A percentile compares a stretch with the other conserved stretches of the same genome.
Conservation (phyloP, 2,329 filamentous ascomycete genomes). For the Beauveria rudraprayagi region DNA sequence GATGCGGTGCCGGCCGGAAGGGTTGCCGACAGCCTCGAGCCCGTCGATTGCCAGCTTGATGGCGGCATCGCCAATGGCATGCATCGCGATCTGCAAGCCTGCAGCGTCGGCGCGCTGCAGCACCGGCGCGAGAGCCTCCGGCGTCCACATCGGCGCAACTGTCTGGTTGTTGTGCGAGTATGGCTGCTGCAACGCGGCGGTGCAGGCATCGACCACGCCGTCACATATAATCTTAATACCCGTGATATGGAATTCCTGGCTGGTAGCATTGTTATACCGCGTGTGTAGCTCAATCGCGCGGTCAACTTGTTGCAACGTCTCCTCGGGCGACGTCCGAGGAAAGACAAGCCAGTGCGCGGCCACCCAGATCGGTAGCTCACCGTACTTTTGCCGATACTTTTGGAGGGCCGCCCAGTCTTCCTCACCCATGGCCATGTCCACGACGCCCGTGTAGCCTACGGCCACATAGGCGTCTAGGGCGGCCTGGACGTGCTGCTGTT, state of each 20-base stretch:
- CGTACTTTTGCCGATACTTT: slow-evolving; percentile 24
- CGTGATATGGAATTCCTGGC: slow-evolving; percentile 38
- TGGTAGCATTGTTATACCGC: slow-evolving; percentile 21
- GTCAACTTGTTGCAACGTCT: slow-evolving; percentile 32
- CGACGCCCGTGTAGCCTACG: slow-evolving; percentile 39
- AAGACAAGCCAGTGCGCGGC: slow-evolving; percentile 43
- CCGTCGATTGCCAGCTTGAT: slow-evolving; percentile 48
- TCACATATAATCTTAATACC: slow-evolving; percentile 58
- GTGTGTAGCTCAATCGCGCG: slow-evolving; percentile 33
- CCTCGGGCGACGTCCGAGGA: slow-evolving; percentile 26
- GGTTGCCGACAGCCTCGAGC: slow-evolving; percentile 33
- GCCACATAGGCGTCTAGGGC: slow-evolving; percentile 37
- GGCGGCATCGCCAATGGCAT: slow-evolving; percentile 27
- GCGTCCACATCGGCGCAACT: slow-evolving; percentile 44
- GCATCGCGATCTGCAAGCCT: slow-evolving; percentile 39
- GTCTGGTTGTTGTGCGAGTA: slow-evolving; percentile 40
- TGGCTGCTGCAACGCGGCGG: slow-evolving; percentile 48
- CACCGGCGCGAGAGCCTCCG: slow-evolving; percentile 43
- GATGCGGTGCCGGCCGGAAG: slow-evolving; percentile 47
- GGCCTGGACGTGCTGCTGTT: slow-evolving; percentile 30
- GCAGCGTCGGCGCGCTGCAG: slow-evolving; percentile 43
- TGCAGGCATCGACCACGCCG: slow-evolving; percentile 56
- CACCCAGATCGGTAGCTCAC: slow-evolving; percentile 31
- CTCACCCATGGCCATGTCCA: slow-evolving; percentile 48
- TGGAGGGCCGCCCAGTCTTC: slow-evolving; percentile 36